Conservation (phyloP, 164 flowering plant genomes). For the Amborella trichopoda region DNA sequence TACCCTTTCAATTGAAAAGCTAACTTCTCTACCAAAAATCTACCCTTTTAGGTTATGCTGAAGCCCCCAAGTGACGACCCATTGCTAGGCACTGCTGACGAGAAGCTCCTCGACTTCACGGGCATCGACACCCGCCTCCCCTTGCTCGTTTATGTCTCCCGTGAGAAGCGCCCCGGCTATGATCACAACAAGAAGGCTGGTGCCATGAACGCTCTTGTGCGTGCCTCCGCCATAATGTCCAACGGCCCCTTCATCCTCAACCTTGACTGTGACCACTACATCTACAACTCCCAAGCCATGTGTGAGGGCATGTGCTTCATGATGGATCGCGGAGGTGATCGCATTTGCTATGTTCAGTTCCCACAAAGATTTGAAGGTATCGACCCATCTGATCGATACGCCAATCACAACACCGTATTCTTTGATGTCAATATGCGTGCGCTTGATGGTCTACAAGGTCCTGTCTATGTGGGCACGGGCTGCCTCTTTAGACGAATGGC, state of each 20-base stretch:
- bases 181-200: constrained; percentile 97
- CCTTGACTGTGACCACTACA: constrained; percentile 87
- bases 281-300: constrained; percentile 65
- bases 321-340: constrained; percentile 89
- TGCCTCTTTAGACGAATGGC: constrained; percentile 82
- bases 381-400: constrained; percentile 86
- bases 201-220: constrained; percentile 88
- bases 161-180: constrained; percentile 88
- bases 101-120: constrained; percentile 32
- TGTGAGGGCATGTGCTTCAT: constrained; percentile 90
- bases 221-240: constrained; percentile 84
- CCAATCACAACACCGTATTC: constrained; percentile 84
- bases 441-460: constrained; percentile 90
- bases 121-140: constrained; percentile 81
- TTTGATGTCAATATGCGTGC: constrained; percentile 88
- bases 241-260: constrained; percentile 89
- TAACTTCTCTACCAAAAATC: not conserved
- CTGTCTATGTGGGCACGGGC: constrained; percentile 94
- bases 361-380: constrained; percentile 90
- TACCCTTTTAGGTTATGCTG: constrained; percentile 50
- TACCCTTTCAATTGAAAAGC: not conserved
- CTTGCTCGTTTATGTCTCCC: constrained; percentile 66
- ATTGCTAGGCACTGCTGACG: constrained; percentile 28
- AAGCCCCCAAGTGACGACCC: constrained; percentile 77
- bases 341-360: constrained; percentile 69